phyloP scores from a whole-genome alignment of 2,329 filamentous ascomycete species.

The Coniochaeta sp. region DNA sequence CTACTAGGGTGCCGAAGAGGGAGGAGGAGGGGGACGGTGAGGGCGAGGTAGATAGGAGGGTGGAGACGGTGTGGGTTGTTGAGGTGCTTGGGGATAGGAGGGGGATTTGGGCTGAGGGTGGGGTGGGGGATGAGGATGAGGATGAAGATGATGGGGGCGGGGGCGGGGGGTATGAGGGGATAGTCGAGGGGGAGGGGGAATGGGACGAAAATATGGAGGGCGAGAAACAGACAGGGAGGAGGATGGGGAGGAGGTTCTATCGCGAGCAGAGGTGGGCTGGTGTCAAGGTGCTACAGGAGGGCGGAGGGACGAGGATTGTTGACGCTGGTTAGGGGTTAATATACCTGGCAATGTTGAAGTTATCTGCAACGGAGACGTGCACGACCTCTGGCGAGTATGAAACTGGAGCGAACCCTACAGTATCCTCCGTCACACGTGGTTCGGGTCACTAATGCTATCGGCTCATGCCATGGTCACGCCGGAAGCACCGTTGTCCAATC shows the following conservation, averaged over 20 bases:
- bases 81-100: constrained; percentile 46
- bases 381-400: too few relatives aligned
- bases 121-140: constrained; percentile 8
- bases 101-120: constrained; percentile 31
- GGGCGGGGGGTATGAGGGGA: constrained; percentile 10
- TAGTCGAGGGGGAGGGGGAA: constrained; percentile 8
- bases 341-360: too few relatives aligned
- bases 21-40: constrained; percentile 30
- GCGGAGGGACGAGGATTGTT: constrained; percentile 27
- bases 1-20: constrained; percentile 27
- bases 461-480: too few relatives aligned
- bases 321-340: constrained; percentile 22
- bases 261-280: constrained; percentile 49
- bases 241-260: constrained; percentile 18
- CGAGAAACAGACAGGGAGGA: too few relatives aligned
- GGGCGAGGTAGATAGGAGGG: neutral
- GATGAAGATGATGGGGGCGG: constrained; percentile 7
- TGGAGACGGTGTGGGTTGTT: constrained; percentile 28
- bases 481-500: too few relatives aligned
- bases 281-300: constrained; percentile 28
- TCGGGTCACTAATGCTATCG: too few relatives aligned
- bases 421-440: too few relatives aligned
- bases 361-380: too few relatives aligned
- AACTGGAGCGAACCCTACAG: too few relatives aligned
- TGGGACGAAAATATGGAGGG: too few relatives aligned